Evolutionary conservation across 2,329 filamentous ascomycete species (phyloP).

Genomic region (Ceratocystis ficicola): DNA sequence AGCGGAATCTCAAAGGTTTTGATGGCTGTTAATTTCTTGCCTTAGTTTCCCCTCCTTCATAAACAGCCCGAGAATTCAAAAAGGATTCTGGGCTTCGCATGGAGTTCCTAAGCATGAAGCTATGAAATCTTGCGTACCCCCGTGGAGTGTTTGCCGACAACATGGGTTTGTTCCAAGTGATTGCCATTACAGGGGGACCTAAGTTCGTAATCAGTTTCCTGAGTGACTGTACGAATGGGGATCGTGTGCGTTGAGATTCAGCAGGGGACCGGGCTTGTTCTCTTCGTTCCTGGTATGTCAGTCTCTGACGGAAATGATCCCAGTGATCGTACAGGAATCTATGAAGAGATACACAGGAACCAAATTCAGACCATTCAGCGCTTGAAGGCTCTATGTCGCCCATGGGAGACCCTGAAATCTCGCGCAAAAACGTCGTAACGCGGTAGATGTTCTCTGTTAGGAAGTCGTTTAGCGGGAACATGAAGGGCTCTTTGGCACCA

Average conservation of each 20-base stretch:
- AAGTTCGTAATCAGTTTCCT: slow-evolving; percentile 52
- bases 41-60: slow-evolving; percentile 60
- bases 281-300: slow-evolving; percentile 47
- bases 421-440: slow-evolving; percentile 53
- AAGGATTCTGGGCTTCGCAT: slow-evolving; percentile 54
- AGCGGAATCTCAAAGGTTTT: not conserved
- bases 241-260: slow-evolving; percentile 40
- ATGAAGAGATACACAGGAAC: slow-evolving; percentile 57
- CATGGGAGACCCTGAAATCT: slow-evolving; percentile 51
- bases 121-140: slow-evolving; percentile 55
- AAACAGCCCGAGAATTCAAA: slow-evolving; percentile 51
- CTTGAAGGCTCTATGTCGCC: slow-evolving; percentile 32
- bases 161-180: slow-evolving; percentile 56
- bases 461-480: slow-evolving; percentile 59
- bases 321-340: slow-evolving; percentile 60
- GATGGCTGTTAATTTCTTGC: slow-evolving; percentile 27
- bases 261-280: slow-evolving; percentile 44
- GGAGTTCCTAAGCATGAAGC: slow-evolving; percentile 60
- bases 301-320: slow-evolving; percentile 55
- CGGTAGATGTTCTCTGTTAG: slow-evolving; percentile 55
- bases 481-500: slow-evolving; percentile 59
- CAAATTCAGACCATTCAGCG: slow-evolving; percentile 52
- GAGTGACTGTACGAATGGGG: slow-evolving; percentile 48
- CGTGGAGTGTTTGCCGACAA: slow-evolving; percentile 52
- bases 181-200: slow-evolving; percentile 53